phyloP scores from a whole-genome alignment of 352 stramenopile genomes.

The Aphanomyces astaci region DNA sequence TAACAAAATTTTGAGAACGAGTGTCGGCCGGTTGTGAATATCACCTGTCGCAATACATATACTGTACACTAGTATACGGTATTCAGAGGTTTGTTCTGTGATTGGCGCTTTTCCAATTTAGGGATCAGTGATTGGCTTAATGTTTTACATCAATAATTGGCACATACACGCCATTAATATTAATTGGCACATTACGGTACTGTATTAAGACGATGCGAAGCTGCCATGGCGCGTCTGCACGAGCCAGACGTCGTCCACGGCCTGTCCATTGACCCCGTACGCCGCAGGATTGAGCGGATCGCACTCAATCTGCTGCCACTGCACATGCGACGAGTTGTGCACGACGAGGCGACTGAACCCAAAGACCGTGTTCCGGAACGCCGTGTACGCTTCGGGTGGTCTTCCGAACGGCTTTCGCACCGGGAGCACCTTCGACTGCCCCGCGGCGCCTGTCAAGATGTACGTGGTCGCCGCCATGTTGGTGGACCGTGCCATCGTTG shows the following conservation, averaged over 20 bases:
- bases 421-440: constrained; percentile 67
- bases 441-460: constrained; percentile 84
- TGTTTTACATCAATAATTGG: too few species aligned
- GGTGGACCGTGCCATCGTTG: constrained; percentile 52
- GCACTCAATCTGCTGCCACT: constrained; percentile 82
- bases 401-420: constrained; percentile 76
- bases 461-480: constrained; percentile 84
- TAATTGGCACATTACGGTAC: too few species aligned
- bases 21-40: too few species aligned
- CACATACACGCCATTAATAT: too few species aligned
- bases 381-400: constrained; percentile 51
- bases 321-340: constrained; percentile 81
- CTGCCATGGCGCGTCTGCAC: constrained; percentile 86
- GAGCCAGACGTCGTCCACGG: constrained; percentile 85
- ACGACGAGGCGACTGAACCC: constrained; percentile 80
- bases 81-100: too few species aligned
- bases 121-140: not conserved
- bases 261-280: constrained; percentile 62
- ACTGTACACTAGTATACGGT: too few species aligned
- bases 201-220: constrained; percentile 30
- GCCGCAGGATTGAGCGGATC: constrained; percentile 68
- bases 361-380: constrained; percentile 83
- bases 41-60: too few species aligned
- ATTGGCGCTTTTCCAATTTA: too few species aligned
- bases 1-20: too few species aligned